These are phyloP conservation scores for Ceratobasidium sp. DNA, from an alignment of 1,284 basidiomycete genomes.

Conservation along the genomic window DNA sequence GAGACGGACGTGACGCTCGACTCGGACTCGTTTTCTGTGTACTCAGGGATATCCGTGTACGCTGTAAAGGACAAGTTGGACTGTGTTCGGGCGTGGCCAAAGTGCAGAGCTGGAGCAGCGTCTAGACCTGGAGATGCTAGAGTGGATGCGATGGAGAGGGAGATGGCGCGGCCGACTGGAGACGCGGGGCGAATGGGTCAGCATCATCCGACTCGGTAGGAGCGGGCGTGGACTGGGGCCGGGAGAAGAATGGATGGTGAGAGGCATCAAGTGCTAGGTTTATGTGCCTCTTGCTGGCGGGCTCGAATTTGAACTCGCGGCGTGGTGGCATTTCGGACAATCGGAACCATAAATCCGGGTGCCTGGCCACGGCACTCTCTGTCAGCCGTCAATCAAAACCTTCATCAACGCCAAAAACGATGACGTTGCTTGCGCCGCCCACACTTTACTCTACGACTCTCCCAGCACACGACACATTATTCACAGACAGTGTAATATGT, in stretches of 20 bases:
- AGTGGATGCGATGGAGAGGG: background rate
- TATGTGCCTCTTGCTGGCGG: no score
- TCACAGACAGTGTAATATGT: no score
- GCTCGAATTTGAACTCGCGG: no score
- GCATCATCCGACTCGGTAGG: constrained; percentile 15
- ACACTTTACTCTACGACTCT: no score
- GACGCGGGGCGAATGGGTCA: constrained; percentile 11
- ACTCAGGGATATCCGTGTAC: constrained; percentile 33
- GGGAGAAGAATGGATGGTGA: constrained; percentile 25
- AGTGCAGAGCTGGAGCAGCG: background rate
- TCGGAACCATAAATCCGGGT: constrained; percentile 23
- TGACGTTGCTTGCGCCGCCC: no score
- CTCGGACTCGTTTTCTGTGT: constrained; percentile 39
- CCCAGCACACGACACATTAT: no score
- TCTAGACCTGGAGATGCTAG: background rate
- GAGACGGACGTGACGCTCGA: constrained; percentile 37
- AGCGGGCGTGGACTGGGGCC: constrained; percentile 9
- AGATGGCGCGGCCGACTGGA: background rate
- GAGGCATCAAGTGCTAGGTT: no score
- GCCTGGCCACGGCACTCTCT: no score
- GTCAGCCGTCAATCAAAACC: no score
- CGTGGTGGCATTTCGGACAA: constrained; percentile 36
- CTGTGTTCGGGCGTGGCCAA: constrained; percentile 33
- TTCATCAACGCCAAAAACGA: no score
- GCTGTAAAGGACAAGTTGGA: constrained; percentile 29